A percentile compares a stretch with the other conserved stretches of the same genome.
Evolutionary conservation across 2,329 filamentous ascomycete species (phyloP).

Genomic region (Penicillium sp.): DNA sequence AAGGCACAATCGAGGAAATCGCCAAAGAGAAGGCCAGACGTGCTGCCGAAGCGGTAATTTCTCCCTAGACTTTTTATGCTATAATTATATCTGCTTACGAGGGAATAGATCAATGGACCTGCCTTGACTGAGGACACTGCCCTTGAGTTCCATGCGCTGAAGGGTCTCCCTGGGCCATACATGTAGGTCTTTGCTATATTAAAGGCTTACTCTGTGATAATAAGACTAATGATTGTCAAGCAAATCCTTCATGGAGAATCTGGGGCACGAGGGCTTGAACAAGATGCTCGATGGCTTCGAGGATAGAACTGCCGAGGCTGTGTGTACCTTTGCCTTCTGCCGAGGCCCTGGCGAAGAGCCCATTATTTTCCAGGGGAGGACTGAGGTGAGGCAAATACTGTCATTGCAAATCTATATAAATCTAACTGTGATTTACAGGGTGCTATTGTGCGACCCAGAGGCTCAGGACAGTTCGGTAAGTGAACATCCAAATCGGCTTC

Average conservation of each 20-base stretch:
- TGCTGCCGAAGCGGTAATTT: slow-evolving; percentile 72
- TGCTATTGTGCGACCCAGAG: slow-evolving; percentile 80
- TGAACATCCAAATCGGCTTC: neutral
- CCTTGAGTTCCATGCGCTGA: slow-evolving; percentile 85
- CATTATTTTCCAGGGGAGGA: slow-evolving; percentile 87
- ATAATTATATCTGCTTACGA: slow-evolving; percentile 3
- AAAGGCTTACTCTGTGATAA: slow-evolving; percentile 4
- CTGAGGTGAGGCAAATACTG: slow-evolving; percentile 58
- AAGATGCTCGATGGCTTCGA: slow-evolving; percentile 84
- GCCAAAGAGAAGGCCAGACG: slow-evolving; percentile 81
- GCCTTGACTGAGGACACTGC: slow-evolving; percentile 96
- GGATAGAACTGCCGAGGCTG: slow-evolving; percentile 87
- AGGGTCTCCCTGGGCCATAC: slow-evolving; percentile 91
- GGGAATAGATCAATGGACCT: slow-evolving; percentile 69
- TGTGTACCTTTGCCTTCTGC: slow-evolving; percentile 94
- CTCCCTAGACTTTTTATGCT: neutral
- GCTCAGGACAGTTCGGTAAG: slow-evolving; percentile 78
- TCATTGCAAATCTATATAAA: neutral
- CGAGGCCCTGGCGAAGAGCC: slow-evolving; percentile 80
- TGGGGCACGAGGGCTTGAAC: slow-evolving; percentile 84
- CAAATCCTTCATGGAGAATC: slow-evolving; percentile 86
- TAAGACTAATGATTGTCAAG: slow-evolving; percentile 47
- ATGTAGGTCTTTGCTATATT: slow-evolving; percentile 64
- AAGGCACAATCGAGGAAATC: slow-evolving; percentile 89
- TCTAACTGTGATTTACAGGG: slow-evolving; percentile 50